Base-by-base conservation (phyloP, 495 filamentous ascomycete genomes). In the Lichina pygmaea region DNA sequence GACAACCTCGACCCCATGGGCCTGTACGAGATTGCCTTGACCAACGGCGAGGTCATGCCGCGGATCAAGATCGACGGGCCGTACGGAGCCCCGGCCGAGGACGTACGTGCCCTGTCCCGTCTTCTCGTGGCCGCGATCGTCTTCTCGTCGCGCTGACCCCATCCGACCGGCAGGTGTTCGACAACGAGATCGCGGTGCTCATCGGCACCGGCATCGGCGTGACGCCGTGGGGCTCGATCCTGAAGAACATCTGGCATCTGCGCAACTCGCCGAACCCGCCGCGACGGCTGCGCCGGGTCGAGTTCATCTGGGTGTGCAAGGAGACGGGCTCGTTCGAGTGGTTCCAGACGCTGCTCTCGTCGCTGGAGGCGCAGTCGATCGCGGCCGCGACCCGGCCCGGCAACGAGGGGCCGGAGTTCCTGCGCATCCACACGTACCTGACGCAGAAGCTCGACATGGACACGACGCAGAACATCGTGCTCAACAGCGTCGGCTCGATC, bases 221-320 rank as follows among this genome's bases (percentile, higher is more conserved):
- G 34, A 99, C 89, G 6, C 89, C 89, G 5, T 99, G 89, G 85
- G 89, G 89, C 7, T 75, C 81, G 10, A 95, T 95, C 52, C 68
- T 99, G 41, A 99, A 99, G 64, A 93, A 92, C 58, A 95, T 99
- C 64, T 99, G 82, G 81, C 85, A 99, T 55, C 66, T 86, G 49
- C 82, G 89, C 36, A 75, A 81, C 46, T 71, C 72, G 33, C 83
- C 83, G 11, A 83, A 93, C 59, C 78, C 81, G 31, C 84, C 86
- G 0, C 74, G 71, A 33, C 81, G 91, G 56, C 71, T 99, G 38
- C 77, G 85, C 44, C 77, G 89, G 58, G 86, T 99, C 13, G 89
- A 99, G 58, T 95, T 99, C 60, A 93, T 95, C 65, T 99, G 89
- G 89, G 76, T 95, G 46, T 95, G 91, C 69, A 91, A 78, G 58